Evolutionary conservation across 75 land plant genomes (phyloP), one percentile per base, ranked within the genome.

Genomic region (Selaginella moellendorffii): DNA sequence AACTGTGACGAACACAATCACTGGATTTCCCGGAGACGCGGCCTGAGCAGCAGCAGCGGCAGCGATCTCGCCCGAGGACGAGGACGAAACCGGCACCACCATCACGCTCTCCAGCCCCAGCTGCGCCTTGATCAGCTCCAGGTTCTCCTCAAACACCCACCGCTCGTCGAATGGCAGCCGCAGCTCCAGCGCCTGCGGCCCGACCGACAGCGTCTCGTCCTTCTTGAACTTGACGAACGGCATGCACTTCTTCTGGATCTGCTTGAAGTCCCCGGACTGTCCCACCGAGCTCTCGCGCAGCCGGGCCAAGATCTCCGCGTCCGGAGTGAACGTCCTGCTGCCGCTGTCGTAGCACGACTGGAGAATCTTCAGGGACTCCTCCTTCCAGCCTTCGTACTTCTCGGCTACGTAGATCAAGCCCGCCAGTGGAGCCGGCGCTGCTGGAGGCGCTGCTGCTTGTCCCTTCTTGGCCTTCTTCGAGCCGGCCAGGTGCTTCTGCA

Each of bases 181-280:
- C 79, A 83, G 27, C 66, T 88, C 88, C 61, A 88, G 68, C 10
- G 61, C 14, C 10, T 10, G 12, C 52, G 51, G 28, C 0, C 96
- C 96, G 26, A 85, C 80, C 12, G 60, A 8, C 17, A 62, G 58
- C 0, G 79, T 76, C 52, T 89, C 96, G 62, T 83, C 86, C 65
- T 86, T 89, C 78, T 89, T 89, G 66, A 86, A 89, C 69, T 70
- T 85, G 62, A 89, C 26, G 58, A 89, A 89, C 0, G 96, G 84
- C 86, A 83, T 80, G 73, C 96, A 89, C 0, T 74, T 75, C 68
- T 85, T 86, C 68, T 76, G 82, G 20, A 78, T 80, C 66, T 78
- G 75, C 70, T 89, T 86, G n/a, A 81, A 79, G 54, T 81, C 77
- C 21, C 73, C 51, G 17, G 62, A 65, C 30, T 81, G 69, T 10